Base-by-base conservation (phyloP, 768 basidiomycete species). In the Hygrocybe coccinea region DNA sequence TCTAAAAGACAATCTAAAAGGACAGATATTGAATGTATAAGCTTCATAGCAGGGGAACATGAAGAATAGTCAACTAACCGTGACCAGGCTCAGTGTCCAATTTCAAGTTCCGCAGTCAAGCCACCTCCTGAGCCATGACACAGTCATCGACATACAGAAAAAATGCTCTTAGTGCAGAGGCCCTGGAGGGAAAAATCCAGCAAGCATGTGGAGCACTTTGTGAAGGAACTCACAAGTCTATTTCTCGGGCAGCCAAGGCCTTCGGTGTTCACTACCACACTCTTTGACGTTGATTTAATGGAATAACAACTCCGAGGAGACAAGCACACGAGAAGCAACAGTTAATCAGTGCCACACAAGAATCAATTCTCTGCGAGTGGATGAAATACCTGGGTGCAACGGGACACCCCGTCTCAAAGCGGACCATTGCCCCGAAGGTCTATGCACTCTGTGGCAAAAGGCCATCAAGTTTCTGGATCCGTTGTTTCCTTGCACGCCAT, bases 351-450 rank as follows among this genome's bases (percentile, higher is more conserved):
- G 34, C n/a, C 1, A 17, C 14, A 2, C 25, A 61, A 54, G 58
- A 63, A 39, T 3, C 17, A 11, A 41, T 49, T 11, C 25, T 64
- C 1, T 24, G 43, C n/a, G 58, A 61, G 12, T 64, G 63, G 63
- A 29, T 62, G 3, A 51, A 50, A 1, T 52, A 60, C 19, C 58
- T 59, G 5, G 54, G 50, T 24, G 33, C 17, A 10, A 44, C 44
- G 14, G 50, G 57, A 6, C 52, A 56, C 12, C 61, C 61, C 4
- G 36, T 38, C 37, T 29, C 29, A 3, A n/a, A 21, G 15, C 15
- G 11, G 15, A 43, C 21, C 39, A 43, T 21, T 4, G 15, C n/a
- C 11, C 21, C 39, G 10, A n/a, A 21, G 6, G 39, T n/a, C 39
- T 6, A 43, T 43, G 21, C 39, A n/a, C 39, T 43, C 21, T 43